Conservation (phyloP, 208 protist genomes). For the Trypanosoma caninum region DNA sequence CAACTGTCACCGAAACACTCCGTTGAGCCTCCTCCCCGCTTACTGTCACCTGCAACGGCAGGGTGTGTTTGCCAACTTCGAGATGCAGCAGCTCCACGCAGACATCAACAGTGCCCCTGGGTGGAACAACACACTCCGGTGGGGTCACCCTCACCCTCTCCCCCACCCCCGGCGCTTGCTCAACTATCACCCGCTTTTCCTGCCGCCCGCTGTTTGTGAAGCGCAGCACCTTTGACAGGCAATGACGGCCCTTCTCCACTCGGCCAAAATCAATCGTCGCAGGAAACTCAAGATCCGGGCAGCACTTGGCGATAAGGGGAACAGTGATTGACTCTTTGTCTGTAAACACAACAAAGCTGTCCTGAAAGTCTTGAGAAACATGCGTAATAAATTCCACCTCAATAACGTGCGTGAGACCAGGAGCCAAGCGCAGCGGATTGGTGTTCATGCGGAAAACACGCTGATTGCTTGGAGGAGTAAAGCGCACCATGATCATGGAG, state of each 20-base stretch:
- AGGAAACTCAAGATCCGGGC: conserved; percentile 62
- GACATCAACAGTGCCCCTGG: conserved; percentile 42
- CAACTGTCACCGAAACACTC: conserved; percentile 43
- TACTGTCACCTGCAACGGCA: conserved; percentile 41
- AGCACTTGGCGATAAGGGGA: conserved; percentile 57
- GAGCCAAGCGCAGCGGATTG: conserved; percentile 60
- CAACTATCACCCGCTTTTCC: conserved; percentile 37
- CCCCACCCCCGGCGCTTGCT: not conserved
- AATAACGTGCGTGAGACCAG: conserved; percentile 65
- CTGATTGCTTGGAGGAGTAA: conserved; percentile 54
- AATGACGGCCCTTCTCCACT: conserved; percentile 49
- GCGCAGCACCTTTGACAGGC: conserved; percentile 34
- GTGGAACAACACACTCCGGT: conserved; percentile 24
- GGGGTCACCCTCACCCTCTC: conserved; percentile 28
- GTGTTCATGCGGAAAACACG: conserved; percentile 67
- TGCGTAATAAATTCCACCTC: conserved; percentile 87
- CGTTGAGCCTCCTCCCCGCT: conserved; percentile 36
- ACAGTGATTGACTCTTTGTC: conserved; percentile 56
- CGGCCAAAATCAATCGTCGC: conserved; percentile 58
- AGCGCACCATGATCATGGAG: conserved; percentile 67
- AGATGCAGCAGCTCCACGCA: conserved; percentile 54
- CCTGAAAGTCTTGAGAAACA: conserved; percentile 56
- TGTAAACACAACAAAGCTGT: conserved; percentile 71
- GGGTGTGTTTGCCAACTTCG: conserved; percentile 36
- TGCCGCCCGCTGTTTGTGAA: conserved; percentile 74